Evolutionary conservation across 441 rosid genomes (phyloP).

Genomic region (Aquilaria agallochum): DNA sequence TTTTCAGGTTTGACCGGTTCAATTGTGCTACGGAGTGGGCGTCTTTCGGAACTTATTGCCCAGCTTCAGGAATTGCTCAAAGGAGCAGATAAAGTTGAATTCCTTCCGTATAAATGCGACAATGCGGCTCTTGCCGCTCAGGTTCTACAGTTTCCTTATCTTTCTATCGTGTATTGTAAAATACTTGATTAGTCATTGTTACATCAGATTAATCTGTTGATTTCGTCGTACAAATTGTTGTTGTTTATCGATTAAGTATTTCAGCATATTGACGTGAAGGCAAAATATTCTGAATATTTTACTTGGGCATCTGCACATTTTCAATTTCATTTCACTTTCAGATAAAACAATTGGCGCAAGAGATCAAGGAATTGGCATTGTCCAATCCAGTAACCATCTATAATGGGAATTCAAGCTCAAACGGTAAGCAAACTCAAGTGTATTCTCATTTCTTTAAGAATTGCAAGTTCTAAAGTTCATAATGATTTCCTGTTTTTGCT

Average conservation of each 20-base stretch:
- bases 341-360: constrained; percentile 82
- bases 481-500: too few relatives aligned
- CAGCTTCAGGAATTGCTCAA: constrained; percentile 86
- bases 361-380: constrained; percentile 74
- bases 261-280: too few relatives aligned
- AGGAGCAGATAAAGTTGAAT: constrained; percentile 58
- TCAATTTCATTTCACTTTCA: constrained; percentile 16
- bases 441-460: background rate
- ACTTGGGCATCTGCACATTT: too few relatives aligned
- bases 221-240: too few relatives aligned
- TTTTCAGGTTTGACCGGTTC: constrained; percentile 77
- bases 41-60: constrained; percentile 64
- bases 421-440: constrained; percentile 32
- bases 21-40: constrained; percentile 65
- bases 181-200: too few relatives aligned
- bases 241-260: too few relatives aligned
- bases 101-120: constrained; percentile 55
- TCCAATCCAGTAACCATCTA: constrained; percentile 69
- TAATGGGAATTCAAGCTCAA: constrained; percentile 55
- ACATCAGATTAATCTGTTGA: too few relatives aligned
- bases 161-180: background rate
- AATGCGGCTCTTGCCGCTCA: constrained; percentile 65
- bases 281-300: too few relatives aligned
- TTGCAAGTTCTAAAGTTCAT: background rate
- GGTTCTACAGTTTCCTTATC: constrained; percentile 33